A percentile compares a stretch with the other conserved stretches of the same genome.
phyloP scores from a whole-genome alignment of 2,329 filamentous ascomycete genomes.

The Epichloe sylvatica region DNA sequence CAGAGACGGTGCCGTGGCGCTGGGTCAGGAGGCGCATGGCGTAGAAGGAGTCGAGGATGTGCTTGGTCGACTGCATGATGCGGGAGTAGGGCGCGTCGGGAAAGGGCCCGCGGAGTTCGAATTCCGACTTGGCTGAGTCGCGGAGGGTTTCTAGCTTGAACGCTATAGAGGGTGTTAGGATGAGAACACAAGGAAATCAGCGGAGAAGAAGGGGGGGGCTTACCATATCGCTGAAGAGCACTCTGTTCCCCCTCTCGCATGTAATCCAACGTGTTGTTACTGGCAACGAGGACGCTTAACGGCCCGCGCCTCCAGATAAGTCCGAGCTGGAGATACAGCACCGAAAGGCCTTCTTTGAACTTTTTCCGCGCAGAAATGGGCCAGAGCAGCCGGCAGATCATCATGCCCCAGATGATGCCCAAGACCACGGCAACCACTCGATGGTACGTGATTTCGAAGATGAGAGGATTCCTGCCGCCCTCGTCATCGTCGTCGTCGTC shows the following conservation, averaged over 20 bases:
- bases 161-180: constrained; percentile 20
- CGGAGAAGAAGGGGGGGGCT: constrained; percentile 2
- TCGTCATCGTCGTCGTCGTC: constrained; percentile 78
- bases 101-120: constrained; percentile 79
- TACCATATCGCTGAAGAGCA: constrained; percentile 64
- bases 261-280: constrained; percentile 48
- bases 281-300: constrained; percentile 55
- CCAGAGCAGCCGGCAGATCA: constrained; percentile 83
- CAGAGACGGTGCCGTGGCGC: constrained; percentile 60
- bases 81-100: constrained; percentile 57
- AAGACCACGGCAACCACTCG: constrained; percentile 74
- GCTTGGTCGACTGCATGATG: constrained; percentile 66
- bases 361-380: constrained; percentile 82
- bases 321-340: constrained; percentile 90
- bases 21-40: constrained; percentile 88
- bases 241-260: constrained; percentile 82
- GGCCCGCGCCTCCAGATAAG: constrained; percentile 94
- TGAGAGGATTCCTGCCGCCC: constrained; percentile 68
- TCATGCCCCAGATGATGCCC: constrained; percentile 82
- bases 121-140: constrained; percentile 64
- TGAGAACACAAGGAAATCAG: background rate
- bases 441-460: constrained; percentile 77
- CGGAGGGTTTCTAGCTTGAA: constrained; percentile 62
- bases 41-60: constrained; percentile 85
- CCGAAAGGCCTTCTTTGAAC: constrained; percentile 74